phyloP scores from a whole-genome alignment of 2,329 filamentous ascomycete genomes.

The Elsinoe arachidis region DNA sequence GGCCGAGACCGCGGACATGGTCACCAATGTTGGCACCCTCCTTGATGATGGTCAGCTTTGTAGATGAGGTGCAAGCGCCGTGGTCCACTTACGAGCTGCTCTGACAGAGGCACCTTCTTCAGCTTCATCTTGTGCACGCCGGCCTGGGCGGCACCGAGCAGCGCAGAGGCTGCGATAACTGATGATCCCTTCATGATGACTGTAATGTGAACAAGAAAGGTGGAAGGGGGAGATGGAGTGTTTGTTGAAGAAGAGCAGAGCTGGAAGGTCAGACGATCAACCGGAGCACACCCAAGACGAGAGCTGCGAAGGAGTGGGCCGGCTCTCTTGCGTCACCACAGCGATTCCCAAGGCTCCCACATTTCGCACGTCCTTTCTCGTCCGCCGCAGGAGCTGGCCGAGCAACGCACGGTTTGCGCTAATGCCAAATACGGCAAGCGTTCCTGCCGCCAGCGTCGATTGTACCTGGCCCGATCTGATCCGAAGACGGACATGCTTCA shows the following conservation, averaged over 20 bases:
- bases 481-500: background rate
- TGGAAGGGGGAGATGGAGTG: conserved; percentile 7
- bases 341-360: background rate
- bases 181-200: conserved; percentile 73
- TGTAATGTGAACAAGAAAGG: background rate
- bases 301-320: conserved; percentile 4
- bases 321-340: conserved; percentile 6
- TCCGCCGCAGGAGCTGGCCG: background rate
- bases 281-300: background rate
- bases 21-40: conserved; percentile 68
- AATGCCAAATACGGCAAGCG: background rate
- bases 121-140: conserved; percentile 94
- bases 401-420: conserved; percentile 5
- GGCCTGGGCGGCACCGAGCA: conserved; percentile 75
- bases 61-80: background rate
- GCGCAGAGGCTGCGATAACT: conserved; percentile 66
- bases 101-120: conserved; percentile 85
- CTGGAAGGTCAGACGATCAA: conserved; percentile 8
- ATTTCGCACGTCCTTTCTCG: background rate
- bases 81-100: conserved; percentile 71
- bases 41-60: conserved; percentile 35
- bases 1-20: conserved; percentile 73
- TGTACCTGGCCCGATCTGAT: background rate
- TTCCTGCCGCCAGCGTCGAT: conserved; percentile 1
- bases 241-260: conserved; percentile 9